Conservation (phyloP, 1,284 basidiomycete genomes). For the Coriolopsis trogii region DNA sequence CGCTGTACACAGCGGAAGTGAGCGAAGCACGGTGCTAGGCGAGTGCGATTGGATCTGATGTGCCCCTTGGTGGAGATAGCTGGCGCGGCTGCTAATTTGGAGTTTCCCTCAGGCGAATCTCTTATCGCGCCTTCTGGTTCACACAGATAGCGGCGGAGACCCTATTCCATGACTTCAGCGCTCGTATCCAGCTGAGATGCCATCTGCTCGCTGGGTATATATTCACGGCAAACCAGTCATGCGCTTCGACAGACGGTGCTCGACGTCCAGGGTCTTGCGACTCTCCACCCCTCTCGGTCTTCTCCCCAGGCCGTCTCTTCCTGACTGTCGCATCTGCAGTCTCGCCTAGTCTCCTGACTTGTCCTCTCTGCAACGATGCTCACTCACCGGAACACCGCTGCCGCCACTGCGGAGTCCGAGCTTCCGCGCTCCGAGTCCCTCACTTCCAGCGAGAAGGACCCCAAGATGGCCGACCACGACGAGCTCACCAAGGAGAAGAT, state of each 20-base stretch:
- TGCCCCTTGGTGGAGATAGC: slow-evolving; percentile 5
- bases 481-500: slow-evolving; percentile 30
- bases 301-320: not conserved
- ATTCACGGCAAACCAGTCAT: slow-evolving; percentile 3
- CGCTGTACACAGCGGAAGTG: not conserved
- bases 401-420: slow-evolving; percentile 6
- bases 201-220: slow-evolving; percentile 13
- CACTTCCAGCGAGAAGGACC: slow-evolving; percentile 23
- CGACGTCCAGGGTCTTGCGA: slow-evolving; percentile 5
- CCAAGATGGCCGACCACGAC: slow-evolving; percentile 8
- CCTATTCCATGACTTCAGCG: not conserved
- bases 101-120: slow-evolving; percentile 4
- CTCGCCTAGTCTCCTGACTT: not conserved
- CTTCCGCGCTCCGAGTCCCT: slow-evolving; percentile 17
- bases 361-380: not conserved
- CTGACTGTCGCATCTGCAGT: too few species aligned
- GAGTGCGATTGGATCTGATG: not conserved
- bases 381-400: not conserved
- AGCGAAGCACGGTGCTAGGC: not conserved
- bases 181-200: not conserved
- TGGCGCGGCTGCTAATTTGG: slow-evolving; percentile 14
- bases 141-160: slow-evolving; percentile 14
- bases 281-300: not conserved
- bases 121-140: slow-evolving; percentile 13
- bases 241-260: slow-evolving; percentile 1